phyloP scores from a whole-genome alignment of 23 red algal species.

The Chondrus crispus region DNA sequence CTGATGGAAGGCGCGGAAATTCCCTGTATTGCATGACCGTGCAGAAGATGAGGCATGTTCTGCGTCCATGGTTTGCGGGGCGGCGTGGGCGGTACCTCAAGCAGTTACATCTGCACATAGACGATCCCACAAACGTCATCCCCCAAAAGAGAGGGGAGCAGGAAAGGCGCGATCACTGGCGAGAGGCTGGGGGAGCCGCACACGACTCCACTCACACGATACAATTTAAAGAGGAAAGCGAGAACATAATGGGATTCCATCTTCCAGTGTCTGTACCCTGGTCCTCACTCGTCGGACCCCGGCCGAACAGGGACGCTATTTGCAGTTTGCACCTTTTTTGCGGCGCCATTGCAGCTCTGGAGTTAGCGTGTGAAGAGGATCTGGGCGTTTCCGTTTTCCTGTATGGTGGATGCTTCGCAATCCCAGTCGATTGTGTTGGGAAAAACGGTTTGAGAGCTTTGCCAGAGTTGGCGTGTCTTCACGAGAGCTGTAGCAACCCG shows the following conservation, averaged over 20 bases:
- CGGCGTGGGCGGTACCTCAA: background rate
- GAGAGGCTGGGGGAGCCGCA: too few species aligned
- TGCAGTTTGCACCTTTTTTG: background rate
- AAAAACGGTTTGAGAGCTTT: too few species aligned
- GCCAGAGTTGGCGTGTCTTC: too few species aligned
- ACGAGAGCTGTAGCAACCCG: too few species aligned
- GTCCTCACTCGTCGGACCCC: background rate
- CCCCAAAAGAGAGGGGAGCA: background rate
- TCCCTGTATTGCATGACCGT: too few species aligned
- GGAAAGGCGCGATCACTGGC: background rate
- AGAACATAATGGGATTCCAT: background rate
- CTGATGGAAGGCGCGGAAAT: too few species aligned
- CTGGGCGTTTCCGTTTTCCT: background rate
- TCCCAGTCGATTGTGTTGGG: too few species aligned
- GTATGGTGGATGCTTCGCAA: background rate
- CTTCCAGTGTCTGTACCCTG: background rate
- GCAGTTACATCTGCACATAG: conserved; percentile 12
- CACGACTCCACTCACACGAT: too few species aligned
- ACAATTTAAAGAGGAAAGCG: background rate
- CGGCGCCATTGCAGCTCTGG: background rate
- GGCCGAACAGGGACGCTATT: background rate
- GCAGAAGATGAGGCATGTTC: too few species aligned
- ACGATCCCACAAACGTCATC: background rate
- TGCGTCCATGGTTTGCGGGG: too few species aligned
- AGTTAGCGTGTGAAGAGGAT: background rate